Conservation (phyloP, 345 rosid genomes). For the Hibiscus syriacus region DNA sequence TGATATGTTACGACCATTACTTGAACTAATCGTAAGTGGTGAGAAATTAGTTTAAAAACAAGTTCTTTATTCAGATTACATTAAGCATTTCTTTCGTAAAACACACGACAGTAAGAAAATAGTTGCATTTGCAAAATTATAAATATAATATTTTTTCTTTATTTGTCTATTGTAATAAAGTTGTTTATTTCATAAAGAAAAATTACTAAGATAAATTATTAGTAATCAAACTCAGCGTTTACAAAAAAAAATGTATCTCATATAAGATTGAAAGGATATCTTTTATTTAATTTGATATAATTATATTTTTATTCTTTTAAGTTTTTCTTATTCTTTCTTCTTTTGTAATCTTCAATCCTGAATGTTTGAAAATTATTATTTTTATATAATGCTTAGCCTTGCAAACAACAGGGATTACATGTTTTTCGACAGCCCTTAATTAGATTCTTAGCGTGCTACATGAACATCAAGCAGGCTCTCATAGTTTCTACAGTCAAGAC, state of each 20-base stretch:
- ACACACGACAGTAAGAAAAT: conserved; percentile 22
- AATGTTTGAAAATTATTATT: no score
- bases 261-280: neutral
- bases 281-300: no score
- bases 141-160: neutral
- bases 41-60: conserved; percentile 11
- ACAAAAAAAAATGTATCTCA: neutral
- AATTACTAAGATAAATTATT: neutral
- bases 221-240: neutral
- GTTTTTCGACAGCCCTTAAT: no score
- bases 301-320: no score
- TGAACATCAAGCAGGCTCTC: no score
- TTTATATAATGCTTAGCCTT: no score
- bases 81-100: conserved; percentile 16
- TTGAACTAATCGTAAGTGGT: neutral
- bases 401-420: no score
- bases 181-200: neutral
- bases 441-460: no score
- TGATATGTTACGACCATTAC: conserved; percentile 15
- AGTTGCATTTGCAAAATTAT: conserved; percentile 8
- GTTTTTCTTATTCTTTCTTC: no score
- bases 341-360: no score
- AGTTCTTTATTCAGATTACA: conserved; percentile 16
- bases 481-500: no score
- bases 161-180: neutral